phyloP scores from a whole-genome alignment of 495 filamentous ascomycete species.

The Polyplosphaeria fusca region DNA sequence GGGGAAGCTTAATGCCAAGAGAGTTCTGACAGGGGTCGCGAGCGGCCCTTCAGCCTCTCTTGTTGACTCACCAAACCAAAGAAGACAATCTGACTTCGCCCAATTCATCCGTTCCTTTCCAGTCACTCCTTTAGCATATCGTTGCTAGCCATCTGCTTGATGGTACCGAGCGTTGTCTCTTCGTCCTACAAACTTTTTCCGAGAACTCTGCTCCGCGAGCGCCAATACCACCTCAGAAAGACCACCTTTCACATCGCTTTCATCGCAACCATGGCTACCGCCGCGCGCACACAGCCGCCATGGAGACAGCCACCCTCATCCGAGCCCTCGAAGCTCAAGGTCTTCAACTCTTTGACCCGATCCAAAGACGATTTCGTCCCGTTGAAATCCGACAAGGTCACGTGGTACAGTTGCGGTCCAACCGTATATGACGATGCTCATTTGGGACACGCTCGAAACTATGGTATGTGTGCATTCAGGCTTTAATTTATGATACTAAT shows the following conservation, averaged over 20 bases:
- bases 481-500: too few species aligned
- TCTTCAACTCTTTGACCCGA: constrained; percentile 26
- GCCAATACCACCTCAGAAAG: too few species aligned
- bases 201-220: too few species aligned
- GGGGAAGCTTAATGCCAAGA: constrained; percentile 22
- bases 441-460: constrained; percentile 88
- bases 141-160: constrained; percentile 13
- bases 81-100: constrained; percentile 9
- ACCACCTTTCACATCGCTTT: too few species aligned
- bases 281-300: constrained; percentile 49
- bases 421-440: constrained; percentile 88
- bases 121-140: constrained; percentile 17
- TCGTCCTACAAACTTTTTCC: constrained; percentile 1
- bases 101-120: constrained; percentile 5
- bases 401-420: constrained; percentile 78
- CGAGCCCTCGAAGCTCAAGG: constrained; percentile 22
- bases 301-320: constrained; percentile 43
- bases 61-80: constrained; percentile 1
- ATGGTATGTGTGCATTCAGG: too few species aligned
- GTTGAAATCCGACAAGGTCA: constrained; percentile 65
- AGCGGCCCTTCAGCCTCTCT: too few species aligned
- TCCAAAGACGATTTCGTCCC: constrained; percentile 61
- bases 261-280: constrained; percentile 38
- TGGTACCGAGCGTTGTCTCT: constrained; percentile 19
- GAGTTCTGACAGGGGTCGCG: constrained; percentile 12